Evolutionary conservation across 345 rosid species (phyloP), one percentile per base, ranked within the genome.

Genomic region (Physaria fendleri): DNA sequence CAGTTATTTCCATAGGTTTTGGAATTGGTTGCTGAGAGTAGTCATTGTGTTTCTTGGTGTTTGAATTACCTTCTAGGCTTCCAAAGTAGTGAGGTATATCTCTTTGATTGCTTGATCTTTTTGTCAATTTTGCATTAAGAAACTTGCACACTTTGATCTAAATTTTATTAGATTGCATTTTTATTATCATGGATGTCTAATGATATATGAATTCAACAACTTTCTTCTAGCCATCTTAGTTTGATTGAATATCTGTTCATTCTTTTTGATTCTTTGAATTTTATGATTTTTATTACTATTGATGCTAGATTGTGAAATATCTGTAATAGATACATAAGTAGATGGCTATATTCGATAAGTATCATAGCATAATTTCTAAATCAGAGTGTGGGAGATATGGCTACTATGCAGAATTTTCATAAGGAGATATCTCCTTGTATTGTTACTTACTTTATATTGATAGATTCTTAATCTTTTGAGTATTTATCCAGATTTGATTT

Each of bases 401-500:
- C 41, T 58, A 20, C 14, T 20, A 4, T 42, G 39, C 27, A 11
- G 17, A 14, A n/a, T 29, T 12, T 33, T 22, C 13, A 21, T 30
- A 21, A 38, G 28, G 11, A 56, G 25, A 40, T 1, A 11, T 20
- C 25, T 14, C 12, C 15, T 22, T 57, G 27, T 40, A n/a, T 12
- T 49, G 37, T 40, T 57, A 57, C 52, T 15, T 12, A 5, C 20
- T 37, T 27, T 22, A 21, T 24, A 11, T 58, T 20, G 6, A 23
- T 32, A 32, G 2, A 0, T 17, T 17, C 12, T 40, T 17, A 16
- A 53, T 17, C 11, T 14, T 18, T 9, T 11, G 41, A 14, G 23
- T 28, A 5, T 12, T 34, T 69, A 22, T 45, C 2, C 73, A 69
- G 73, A 63, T 59, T 6, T 38, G 49, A 8, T 20, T 18, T 29